phyloP scores from a whole-genome alignment of 2,329 filamentous ascomycete genomes.

The Beauveria bassiana region DNA sequence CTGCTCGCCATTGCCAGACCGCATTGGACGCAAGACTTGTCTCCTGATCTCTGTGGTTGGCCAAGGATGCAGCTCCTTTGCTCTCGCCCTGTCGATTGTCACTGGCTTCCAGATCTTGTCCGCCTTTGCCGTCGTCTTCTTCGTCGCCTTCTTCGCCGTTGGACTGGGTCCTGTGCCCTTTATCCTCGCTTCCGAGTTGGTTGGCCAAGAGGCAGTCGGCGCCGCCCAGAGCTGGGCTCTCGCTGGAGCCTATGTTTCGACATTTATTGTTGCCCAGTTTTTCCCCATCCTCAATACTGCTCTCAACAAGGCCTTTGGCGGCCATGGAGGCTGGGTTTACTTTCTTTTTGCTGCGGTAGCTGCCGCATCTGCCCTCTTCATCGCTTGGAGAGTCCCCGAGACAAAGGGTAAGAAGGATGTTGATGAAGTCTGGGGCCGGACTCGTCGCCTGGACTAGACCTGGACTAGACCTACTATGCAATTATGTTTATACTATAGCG shows the following conservation, averaged over 20 bases:
- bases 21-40: conserved; percentile 78
- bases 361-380: conserved; percentile 60
- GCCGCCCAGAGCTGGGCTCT: conserved; percentile 85
- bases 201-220: conserved; percentile 82
- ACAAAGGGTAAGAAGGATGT: conserved; percentile 76
- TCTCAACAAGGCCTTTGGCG: conserved; percentile 56
- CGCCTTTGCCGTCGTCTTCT: conserved; percentile 71
- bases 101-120: conserved; percentile 66
- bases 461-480: conserved; percentile 32
- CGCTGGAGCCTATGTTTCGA: conserved; percentile 81
- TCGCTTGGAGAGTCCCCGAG: conserved; percentile 71
- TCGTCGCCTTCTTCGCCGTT: conserved; percentile 83
- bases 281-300: conserved; percentile 80
- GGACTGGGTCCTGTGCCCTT: conserved; percentile 93
- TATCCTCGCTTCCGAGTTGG: conserved; percentile 85
- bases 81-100: conserved; percentile 74
- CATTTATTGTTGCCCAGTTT: conserved; percentile 88
- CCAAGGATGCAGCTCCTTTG: conserved; percentile 71
- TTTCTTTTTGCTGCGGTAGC: conserved; percentile 83
- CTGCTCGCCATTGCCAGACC: conserved; percentile 79
- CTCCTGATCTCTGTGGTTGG: conserved; percentile 75
- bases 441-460: conserved; percentile 42
- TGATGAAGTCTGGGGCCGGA: conserved; percentile 86
- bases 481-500: neutral
- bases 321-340: conserved; percentile 69